Evolutionary conservation across 352 stramenopile species (phyloP).

Genomic region (Pythium dissotocum): DNA sequence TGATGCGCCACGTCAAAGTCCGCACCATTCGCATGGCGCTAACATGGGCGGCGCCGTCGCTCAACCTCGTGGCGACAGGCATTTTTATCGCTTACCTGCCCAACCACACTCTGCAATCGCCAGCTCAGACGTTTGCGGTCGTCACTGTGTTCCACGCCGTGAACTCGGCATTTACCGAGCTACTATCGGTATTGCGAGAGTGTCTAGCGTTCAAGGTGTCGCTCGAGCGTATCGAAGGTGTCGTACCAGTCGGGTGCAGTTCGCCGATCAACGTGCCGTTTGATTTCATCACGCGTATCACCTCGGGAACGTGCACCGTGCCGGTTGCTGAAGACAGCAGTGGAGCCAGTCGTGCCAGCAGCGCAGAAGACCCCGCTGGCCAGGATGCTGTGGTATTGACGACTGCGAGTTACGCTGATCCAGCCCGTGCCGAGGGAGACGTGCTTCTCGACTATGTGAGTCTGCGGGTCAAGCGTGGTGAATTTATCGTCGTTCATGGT

Average conservation of each 20-base stretch:
- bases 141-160: slow-evolving; percentile 43
- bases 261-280: slow-evolving; percentile 11
- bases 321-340: not conserved
- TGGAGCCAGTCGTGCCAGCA: not conserved
- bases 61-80: slow-evolving; percentile 39
- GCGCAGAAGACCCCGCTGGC: not conserved
- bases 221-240: slow-evolving; percentile 30
- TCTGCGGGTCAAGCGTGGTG: slow-evolving; percentile 40
- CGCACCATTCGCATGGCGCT: slow-evolving; percentile 38
- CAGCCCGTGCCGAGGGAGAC: slow-evolving; percentile 22
- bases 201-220: slow-evolving; percentile 34
- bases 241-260: slow-evolving; percentile 18
- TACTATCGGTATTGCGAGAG: slow-evolving; percentile 24
- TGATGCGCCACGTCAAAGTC: slow-evolving; percentile 27
- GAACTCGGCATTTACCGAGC: slow-evolving; percentile 35
- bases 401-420: slow-evolving; percentile 47
- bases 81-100: slow-evolving; percentile 31
- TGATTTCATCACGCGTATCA: slow-evolving; percentile 20
- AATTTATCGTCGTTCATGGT: slow-evolving; percentile 60
- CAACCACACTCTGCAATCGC: slow-evolving; percentile 30
- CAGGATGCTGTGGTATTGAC: slow-evolving; percentile 39
- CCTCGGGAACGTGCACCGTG: not conserved
- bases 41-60: slow-evolving; percentile 36
- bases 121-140: slow-evolving; percentile 37
- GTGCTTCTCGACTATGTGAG: slow-evolving; percentile 51